Conservation (phyloP, 1,284 basidiomycete genomes). For the Ganoderma meredithae region DNA sequence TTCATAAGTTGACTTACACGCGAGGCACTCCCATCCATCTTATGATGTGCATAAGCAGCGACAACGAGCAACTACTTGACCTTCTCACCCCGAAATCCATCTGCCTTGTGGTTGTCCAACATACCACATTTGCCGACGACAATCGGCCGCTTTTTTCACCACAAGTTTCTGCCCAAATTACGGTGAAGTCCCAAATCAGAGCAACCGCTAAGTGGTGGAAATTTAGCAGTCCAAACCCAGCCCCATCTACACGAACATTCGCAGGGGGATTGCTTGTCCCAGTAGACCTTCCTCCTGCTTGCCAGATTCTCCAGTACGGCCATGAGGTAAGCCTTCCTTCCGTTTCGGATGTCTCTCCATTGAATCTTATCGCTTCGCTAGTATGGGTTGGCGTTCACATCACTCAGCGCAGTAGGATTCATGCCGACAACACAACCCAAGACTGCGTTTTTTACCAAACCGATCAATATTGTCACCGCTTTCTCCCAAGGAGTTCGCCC, state of each 20-base stretch:
- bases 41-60: constrained; percentile 24
- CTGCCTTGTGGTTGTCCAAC: constrained; percentile 29
- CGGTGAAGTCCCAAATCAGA: constrained; percentile 22
- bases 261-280: constrained; percentile 33
- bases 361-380: constrained; percentile 5
- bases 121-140: constrained; percentile 26
- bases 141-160: constrained; percentile 24
- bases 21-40: constrained; percentile 35
- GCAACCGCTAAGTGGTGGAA: constrained; percentile 33
- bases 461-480: constrained; percentile 34
- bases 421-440: constrained; percentile 12
- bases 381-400: constrained; percentile 32
- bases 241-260: constrained; percentile 14
- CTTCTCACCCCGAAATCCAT: constrained; percentile 29
- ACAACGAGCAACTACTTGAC: constrained; percentile 35
- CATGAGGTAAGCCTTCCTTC: constrained; percentile 28
- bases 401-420: constrained; percentile 33
- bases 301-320: constrained; percentile 33
- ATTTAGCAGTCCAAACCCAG: not conserved
- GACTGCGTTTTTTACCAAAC: constrained; percentile 25
- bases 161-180: constrained; percentile 15
- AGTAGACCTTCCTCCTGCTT: constrained; percentile 28
- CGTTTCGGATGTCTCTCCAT: not conserved
- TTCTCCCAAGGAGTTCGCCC: constrained; percentile 30
- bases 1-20: constrained; percentile 34